Evolutionary conservation across 345 rosid genomes (phyloP), one percentile per base, ranked within the genome.

Genomic region (Pugionium cornutum): DNA sequence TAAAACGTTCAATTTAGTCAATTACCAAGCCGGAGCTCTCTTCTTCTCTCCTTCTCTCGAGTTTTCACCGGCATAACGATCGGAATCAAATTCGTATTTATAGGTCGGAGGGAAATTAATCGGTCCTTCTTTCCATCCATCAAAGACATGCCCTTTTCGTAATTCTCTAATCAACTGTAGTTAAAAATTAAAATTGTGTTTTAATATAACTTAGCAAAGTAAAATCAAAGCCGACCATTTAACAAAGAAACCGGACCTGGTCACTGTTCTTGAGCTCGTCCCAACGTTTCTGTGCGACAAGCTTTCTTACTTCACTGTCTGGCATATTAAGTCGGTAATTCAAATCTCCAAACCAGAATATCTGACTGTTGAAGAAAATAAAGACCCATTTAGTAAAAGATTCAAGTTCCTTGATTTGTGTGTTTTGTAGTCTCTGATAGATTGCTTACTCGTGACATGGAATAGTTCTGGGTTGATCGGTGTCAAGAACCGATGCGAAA

Each of bases 1-100:
- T 6, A 9, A 56, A 53, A 34, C 2, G 3, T 7, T 41, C 3
- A 36, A 18, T 51, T 9, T 47, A 67, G 33, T 41, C 59, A 55
- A 74, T 70, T 78, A 94, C 99, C 99, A 95, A 40, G 99, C 99
- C 1, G 99, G 99, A 54, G 99, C 86, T 84, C 99, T 87, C 76
- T 64, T 84, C 84, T 89, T 91, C 75, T 91, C 95, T 60, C 89
- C 95, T 75, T 91, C 99, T 78, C 54, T 87, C 30, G 81, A 78
- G 60, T 56, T 75, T 74, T 89, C 97, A n/a, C 99, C 99, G 4
- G 86, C 84, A 37, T 89, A 91, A 79, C 83, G 78, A 43, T 86
- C 95, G 0, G 95, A 75, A 61, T 95, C 85, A 31, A 87, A 79
- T 78, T 91, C 96, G n/a, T 91, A 91, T 45, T 95, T 95, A 77